Evolutionary conservation across 2,329 filamentous ascomycete species (phyloP), one percentile per base, ranked within the genome.

Genomic region (Penicillium expansum): DNA sequence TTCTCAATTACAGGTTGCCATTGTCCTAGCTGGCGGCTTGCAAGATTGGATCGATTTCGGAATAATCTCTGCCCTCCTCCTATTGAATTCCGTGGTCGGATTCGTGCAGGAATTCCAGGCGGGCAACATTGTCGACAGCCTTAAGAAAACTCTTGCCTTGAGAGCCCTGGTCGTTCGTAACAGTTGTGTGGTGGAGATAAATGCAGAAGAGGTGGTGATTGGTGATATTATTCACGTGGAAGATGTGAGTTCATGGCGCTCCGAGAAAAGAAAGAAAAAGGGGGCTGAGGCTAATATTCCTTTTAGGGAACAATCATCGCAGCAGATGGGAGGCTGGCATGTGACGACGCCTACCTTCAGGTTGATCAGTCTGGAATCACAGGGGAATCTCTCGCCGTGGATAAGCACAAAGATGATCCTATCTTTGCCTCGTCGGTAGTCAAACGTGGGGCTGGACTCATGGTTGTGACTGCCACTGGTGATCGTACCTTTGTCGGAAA

Each of bases 361-460:
- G 88, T 96, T 62, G 91, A 96, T 76, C 92, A 96, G 80, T 95
- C 91, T 59, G 86, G 90, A 74, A 91, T 96, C 73, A 96, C 92
- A 57, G 91, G 92, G 67, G 91, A 96, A 79, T 96, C 92, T 63
- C 86, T 96, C 58, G 91, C 91, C 66, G 91, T 94, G 66, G 91
- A 95, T 79, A 95, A 94, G 82, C 87, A 90, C 80, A 84, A 86
- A 73, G 85, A 84, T 61, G 92, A 96, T 75, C 83, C 84, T 70
- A 91, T 89, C 76, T 96, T 90, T 72, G 87, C 89, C 71, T 95
- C 91, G 10, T 95, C 91, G 39, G 87, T 88, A 62, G 88, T 96
- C 80, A 96, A 95, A 84, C 90, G 91, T 82, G 91, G 92, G 76
- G 87, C 92, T 79, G 89, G 89, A 62, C 91, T 91, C 74, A 82